These are phyloP conservation scores for Fonsecaea pedrosoi DNA, from an alignment of 2,329 filamentous ascomycete genomes.

Conservation along the genomic window DNA sequence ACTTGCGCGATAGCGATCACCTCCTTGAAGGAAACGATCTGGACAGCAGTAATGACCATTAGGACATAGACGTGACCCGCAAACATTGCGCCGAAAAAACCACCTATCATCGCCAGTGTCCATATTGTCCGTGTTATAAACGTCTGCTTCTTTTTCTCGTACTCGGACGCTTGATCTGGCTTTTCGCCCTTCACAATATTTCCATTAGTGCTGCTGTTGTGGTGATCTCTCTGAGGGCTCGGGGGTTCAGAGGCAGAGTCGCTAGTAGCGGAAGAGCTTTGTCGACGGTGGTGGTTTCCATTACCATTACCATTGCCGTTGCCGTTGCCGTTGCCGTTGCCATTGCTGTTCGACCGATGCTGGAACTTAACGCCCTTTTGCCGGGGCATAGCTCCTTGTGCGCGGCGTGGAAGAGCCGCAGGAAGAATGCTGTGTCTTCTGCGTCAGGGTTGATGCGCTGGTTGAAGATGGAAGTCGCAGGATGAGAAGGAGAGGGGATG, in stretches of 20 bases:
- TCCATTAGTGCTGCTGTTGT: constrained; percentile 41
- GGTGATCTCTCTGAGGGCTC: constrained; percentile 54
- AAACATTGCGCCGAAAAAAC: constrained; percentile 91
- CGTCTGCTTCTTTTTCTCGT: constrained; percentile 98
- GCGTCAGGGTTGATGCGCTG: constrained; percentile 6
- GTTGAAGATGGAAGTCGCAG: constrained; percentile 14
- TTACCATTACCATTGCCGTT: constrained; percentile 54
- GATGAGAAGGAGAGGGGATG: constrained; percentile 27
- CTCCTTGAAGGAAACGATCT: constrained; percentile 98
- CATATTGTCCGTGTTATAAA: constrained; percentile 97
- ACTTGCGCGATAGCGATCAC: constrained; percentile 98
- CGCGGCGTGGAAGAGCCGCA: constrained; percentile 10
- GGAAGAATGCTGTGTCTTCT: constrained; percentile 9
- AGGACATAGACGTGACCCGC: constrained; percentile 98
- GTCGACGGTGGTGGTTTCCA: constrained; percentile 57
- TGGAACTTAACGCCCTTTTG: constrained; percentile 67
- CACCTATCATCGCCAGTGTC: constrained; percentile 95
- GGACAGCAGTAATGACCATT: constrained; percentile 86
- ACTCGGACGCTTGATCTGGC: constrained; percentile 66
- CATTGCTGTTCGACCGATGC: constrained; percentile 56
- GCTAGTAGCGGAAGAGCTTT: constrained; percentile 63
- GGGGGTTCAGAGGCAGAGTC: constrained; percentile 58
- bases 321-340: constrained; percentile 55
- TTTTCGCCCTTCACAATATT: constrained; percentile 43
- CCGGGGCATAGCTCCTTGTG: constrained; percentile 54